Evolutionary conservation across 768 basidiomycete genomes (phyloP).

Genomic region (Phaeotremella skinneri): DNA sequence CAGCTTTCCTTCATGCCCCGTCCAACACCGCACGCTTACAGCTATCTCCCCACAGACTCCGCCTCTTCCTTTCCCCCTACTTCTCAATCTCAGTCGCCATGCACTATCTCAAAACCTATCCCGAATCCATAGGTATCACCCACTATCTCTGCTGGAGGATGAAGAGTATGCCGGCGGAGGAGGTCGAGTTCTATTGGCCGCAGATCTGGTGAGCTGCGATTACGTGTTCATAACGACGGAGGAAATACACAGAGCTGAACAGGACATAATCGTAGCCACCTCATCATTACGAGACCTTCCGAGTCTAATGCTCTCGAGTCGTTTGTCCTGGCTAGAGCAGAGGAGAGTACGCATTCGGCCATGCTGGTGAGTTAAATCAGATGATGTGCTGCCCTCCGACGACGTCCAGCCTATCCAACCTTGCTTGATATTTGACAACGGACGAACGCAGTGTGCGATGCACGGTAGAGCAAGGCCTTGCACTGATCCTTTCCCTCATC

Average conservation of each 20-base stretch:
- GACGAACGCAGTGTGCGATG: neutral
- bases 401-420: neutral
- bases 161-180: conserved; percentile 53
- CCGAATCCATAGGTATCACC: conserved; percentile 55
- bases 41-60: conserved; percentile 61
- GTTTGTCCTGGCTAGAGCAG: conserved; percentile 83
- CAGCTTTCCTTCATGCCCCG: neutral
- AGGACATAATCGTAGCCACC: conserved; percentile 62
- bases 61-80: conserved; percentile 89
- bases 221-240: neutral
- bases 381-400: no score
- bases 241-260: neutral
- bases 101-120: conserved; percentile 63
- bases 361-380: conserved; percentile 93
- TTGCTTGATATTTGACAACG: neutral
- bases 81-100: conserved; percentile 93
- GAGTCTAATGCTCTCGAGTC: conserved; percentile 88
- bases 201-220: conserved; percentile 53
- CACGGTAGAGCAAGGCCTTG: neutral
- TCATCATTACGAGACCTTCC: conserved; percentile 87
- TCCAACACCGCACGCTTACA: neutral
- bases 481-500: neutral
- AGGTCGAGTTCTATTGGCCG: conserved; percentile 58
- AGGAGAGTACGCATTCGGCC: conserved; percentile 89
- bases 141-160: conserved; percentile 55